These are phyloP conservation scores for Buxus sempervirens DNA, from an alignment of 164 flowering plant genomes.

Conservation along the genomic window DNA sequence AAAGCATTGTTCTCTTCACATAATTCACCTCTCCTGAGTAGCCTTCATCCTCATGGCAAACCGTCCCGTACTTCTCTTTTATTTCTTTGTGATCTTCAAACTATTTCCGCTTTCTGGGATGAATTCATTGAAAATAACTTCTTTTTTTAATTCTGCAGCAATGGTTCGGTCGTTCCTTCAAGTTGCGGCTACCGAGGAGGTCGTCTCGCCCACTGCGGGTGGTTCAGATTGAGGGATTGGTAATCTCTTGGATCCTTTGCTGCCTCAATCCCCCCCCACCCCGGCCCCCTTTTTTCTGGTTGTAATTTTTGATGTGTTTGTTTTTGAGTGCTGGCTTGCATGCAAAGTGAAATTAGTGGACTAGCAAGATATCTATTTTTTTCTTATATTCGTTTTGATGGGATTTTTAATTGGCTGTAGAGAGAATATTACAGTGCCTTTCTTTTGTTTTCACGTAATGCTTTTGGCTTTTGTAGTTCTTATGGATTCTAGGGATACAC, in stretches of 20 bases:
- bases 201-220: conserved; percentile 65
- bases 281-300: background rate
- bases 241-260: conserved; percentile 3
- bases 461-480: background rate
- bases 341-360: background rate
- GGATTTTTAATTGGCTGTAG: background rate
- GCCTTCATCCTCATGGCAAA: too few species aligned
- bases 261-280: too few species aligned
- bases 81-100: too few species aligned
- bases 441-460: too few species aligned
- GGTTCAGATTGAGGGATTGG: conserved; percentile 71
- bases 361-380: conserved; percentile 7
- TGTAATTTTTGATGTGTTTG: background rate
- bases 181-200: conserved; percentile 66
- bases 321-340: background rate
- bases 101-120: too few species aligned
- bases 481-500: background rate
- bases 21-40: too few species aligned
- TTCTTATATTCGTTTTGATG: background rate
- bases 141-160: conserved; percentile 17
- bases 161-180: conserved; percentile 63
- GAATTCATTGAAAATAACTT: too few species aligned
- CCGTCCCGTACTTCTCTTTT: too few species aligned
- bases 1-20: too few species aligned
- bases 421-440: background rate